These are phyloP conservation scores for Neopestalotiopsis clavispora DNA, from an alignment of 2,329 filamentous ascomycete species.

Conservation along the genomic window DNA sequence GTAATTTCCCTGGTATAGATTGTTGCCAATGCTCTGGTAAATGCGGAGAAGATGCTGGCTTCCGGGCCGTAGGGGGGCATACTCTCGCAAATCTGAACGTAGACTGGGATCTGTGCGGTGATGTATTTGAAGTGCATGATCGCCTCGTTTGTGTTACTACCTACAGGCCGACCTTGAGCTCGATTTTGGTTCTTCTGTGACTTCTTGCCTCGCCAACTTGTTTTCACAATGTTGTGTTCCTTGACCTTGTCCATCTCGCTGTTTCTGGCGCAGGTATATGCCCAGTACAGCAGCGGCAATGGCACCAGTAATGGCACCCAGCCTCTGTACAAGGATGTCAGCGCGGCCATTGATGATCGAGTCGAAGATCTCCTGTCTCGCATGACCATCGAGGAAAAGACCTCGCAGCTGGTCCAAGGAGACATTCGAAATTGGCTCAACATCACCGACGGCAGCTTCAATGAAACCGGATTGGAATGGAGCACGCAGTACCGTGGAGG, in stretches of 20 bases:
- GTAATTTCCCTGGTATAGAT: constrained; percentile 14
- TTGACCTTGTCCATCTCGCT: constrained; percentile 22
- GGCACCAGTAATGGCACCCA: constrained; percentile 19
- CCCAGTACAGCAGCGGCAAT: constrained; percentile 21
- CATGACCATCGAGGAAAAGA: constrained; percentile 79
- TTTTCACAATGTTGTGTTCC: constrained; percentile 27
- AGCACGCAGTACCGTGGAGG: constrained; percentile 71
- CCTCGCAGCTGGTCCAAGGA: constrained; percentile 70
- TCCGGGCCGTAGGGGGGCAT: background rate
- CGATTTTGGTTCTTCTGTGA: background rate
- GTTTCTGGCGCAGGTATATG: constrained; percentile 24
- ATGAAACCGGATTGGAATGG: constrained; percentile 67
- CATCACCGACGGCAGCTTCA: constrained; percentile 68
- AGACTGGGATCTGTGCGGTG: background rate
- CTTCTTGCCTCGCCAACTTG: background rate
- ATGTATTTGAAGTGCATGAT: background rate
- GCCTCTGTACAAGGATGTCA: constrained; percentile 67
- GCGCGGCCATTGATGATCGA: constrained; percentile 65
- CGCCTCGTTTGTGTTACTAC: background rate
- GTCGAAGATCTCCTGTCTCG: constrained; percentile 70
- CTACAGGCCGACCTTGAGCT: background rate
- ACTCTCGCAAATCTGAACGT: background rate
- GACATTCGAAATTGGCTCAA: constrained; percentile 78
- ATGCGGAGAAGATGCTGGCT: constrained; percentile 9
- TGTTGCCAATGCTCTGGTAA: background rate